Conservation (phyloP, 208 protist genomes). For the Novymonas esmeraldas region DNA sequence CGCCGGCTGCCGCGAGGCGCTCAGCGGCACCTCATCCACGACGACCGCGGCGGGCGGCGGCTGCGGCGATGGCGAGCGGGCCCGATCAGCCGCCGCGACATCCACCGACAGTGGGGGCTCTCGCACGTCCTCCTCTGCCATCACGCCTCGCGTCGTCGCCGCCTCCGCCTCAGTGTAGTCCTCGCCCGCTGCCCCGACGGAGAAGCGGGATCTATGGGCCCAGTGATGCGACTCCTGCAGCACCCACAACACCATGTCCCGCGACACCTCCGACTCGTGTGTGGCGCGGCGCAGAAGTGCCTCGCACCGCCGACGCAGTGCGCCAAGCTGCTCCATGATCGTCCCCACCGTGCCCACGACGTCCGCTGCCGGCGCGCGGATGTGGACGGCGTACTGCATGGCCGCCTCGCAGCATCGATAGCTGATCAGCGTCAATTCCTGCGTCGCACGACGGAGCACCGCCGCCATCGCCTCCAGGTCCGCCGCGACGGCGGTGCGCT, state of each 20-base stretch:
- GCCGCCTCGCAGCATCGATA: slow-evolving; percentile 42
- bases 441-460: slow-evolving; percentile 5
- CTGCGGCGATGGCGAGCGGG: slow-evolving; percentile 17
- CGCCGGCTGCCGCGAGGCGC: slow-evolving; percentile 27
- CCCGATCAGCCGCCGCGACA: background rate
- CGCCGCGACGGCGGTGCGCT: slow-evolving; percentile 36
- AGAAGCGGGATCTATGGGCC: slow-evolving; percentile 20
- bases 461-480: slow-evolving; percentile 36
- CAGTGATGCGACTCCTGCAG: slow-evolving; percentile 46
- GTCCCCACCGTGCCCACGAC: background rate
- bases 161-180: too few species aligned
- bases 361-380: background rate
- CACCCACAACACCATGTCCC: slow-evolving; percentile 60
- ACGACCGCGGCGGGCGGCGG: slow-evolving; percentile 18
- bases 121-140: slow-evolving; percentile 16
- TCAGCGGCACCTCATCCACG: slow-evolving; percentile 34
- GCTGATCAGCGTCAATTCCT: slow-evolving; percentile 36
- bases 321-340: slow-evolving; percentile 33
- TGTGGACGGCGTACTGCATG: slow-evolving; percentile 22
- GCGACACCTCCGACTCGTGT: slow-evolving; percentile 38
- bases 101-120: background rate
- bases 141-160: too few species aligned
- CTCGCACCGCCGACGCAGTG: slow-evolving; percentile 44
- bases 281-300: slow-evolving; percentile 40
- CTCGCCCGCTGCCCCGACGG: background rate